Evolutionary conservation across 1,139 yeast genomes (phyloP).

Genomic region (Candida sp.): DNA sequence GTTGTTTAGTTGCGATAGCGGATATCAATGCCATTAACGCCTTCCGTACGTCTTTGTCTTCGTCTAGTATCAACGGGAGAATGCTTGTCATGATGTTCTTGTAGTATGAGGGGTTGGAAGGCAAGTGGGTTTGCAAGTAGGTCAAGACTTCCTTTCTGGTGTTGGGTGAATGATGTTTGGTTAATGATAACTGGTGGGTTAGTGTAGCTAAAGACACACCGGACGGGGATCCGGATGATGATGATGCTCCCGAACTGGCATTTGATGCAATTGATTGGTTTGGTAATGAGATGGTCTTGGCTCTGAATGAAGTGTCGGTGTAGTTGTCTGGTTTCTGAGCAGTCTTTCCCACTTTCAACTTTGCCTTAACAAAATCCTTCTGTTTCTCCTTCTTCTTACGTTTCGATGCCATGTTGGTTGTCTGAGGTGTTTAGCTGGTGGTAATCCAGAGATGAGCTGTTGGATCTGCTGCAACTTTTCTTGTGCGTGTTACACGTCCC

Average conservation of each 20-base stretch:
- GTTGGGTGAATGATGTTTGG: conserved; percentile 76
- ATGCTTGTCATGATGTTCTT: conserved; percentile 61
- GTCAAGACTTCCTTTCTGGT: conserved; percentile 78
- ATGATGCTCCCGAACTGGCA: conserved; percentile 9
- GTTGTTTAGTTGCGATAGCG: conserved; percentile 53
- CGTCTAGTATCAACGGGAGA: conserved; percentile 66
- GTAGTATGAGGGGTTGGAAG: conserved; percentile 55
- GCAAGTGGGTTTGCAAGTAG: conserved; percentile 49
- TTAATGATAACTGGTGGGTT: conserved; percentile 62
- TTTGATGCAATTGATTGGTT: conserved; percentile 47
- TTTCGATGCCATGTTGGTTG: conserved; percentile 51
- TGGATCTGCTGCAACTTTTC: conserved; percentile 1
- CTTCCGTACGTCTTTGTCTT: conserved; percentile 65
- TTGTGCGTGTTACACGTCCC: background rate
- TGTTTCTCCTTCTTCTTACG: conserved; percentile 69
- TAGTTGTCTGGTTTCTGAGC: conserved; percentile 71
- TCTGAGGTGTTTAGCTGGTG: background rate
- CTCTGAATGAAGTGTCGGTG: conserved; percentile 85
- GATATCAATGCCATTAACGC: conserved; percentile 58
- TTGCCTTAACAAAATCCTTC: conserved; percentile 79
- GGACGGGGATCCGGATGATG: conserved; percentile 9
- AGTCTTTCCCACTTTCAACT: conserved; percentile 88
- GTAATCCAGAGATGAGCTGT: conserved; percentile 4
- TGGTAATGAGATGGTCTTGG: conserved; percentile 73
- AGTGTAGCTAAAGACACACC: conserved; percentile 20